A percentile compares a stretch with the other conserved stretches of the same genome.
Conservation (phyloP, 768 basidiomycete genomes). For the Phlegmacium glaucopus region DNA sequence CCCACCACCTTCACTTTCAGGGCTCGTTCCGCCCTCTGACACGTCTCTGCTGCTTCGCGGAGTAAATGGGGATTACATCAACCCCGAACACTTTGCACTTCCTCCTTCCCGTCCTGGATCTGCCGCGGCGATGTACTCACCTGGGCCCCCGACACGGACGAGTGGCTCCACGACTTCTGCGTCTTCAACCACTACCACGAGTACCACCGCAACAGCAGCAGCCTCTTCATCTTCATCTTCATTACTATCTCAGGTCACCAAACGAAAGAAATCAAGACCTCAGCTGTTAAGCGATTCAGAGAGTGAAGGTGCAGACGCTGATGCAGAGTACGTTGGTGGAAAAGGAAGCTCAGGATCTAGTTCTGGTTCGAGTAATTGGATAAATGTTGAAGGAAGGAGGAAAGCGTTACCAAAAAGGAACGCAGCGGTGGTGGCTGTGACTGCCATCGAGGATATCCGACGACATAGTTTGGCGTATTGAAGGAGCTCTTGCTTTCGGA, state of each 20-base stretch:
- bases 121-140: conserved; percentile 27
- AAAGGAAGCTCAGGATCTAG: conserved; percentile 14
- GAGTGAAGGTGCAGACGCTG: conserved; percentile 69
- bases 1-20: conserved; percentile 10
- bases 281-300: conserved; percentile 43
- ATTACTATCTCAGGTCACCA: conserved; percentile 27
- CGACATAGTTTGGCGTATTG: conserved; percentile 68
- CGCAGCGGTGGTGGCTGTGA: conserved; percentile 24
- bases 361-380: conserved; percentile 35
- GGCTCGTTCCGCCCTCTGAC: neutral
- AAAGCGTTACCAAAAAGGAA: conserved; percentile 34
- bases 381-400: conserved; percentile 55
- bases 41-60: conserved; percentile 26
- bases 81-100: conserved; percentile 34
- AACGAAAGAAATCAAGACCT: conserved; percentile 53
- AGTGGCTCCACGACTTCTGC: conserved; percentile 25
- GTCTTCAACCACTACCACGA: conserved; percentile 1
- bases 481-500: conserved; percentile 8
- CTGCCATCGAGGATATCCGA: conserved; percentile 50
- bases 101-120: conserved; percentile 35
- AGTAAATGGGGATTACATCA: conserved; percentile 21
- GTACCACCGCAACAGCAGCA: conserved; percentile 12
- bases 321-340: conserved; percentile 50
- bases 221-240: conserved; percentile 20
- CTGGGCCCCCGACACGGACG: conserved; percentile 27